These are phyloP conservation scores for Colletotrichum nymphaeae DNA, from an alignment of 2,329 filamentous ascomycete genomes.

Conservation along the genomic window DNA sequence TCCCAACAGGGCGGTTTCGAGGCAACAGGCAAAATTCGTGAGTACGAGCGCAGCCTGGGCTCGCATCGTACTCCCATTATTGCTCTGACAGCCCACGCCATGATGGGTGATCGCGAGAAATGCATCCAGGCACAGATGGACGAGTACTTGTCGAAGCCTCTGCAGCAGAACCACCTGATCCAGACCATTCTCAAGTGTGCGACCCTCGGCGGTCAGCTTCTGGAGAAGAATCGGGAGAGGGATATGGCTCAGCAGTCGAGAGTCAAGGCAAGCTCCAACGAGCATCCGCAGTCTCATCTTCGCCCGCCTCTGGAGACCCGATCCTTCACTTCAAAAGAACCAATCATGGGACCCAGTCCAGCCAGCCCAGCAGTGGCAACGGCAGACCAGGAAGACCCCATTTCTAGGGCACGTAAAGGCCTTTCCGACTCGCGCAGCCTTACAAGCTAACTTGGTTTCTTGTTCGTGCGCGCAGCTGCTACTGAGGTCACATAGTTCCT, in stretches of 20 bases:
- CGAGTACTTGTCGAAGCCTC: constrained; percentile 95
- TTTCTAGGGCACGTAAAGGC: constrained; percentile 62
- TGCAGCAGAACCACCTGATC: constrained; percentile 97
- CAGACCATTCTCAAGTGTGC: constrained; percentile 98
- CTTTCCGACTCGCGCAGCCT: constrained; percentile 53
- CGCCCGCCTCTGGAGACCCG: constrained; percentile 64
- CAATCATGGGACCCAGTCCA: constrained; percentile 62
- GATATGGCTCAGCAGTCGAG: constrained; percentile 65
- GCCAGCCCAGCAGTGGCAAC: constrained; percentile 74
- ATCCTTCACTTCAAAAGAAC: constrained; percentile 76
- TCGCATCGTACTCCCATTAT: constrained; percentile 93
- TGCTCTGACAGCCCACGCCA: constrained; percentile 95
- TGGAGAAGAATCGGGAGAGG: constrained; percentile 79
- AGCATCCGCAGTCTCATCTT: constrained; percentile 49
- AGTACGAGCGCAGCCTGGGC: constrained; percentile 87
- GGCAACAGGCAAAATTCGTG: constrained; percentile 94
- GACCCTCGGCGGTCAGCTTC: constrained; percentile 84
- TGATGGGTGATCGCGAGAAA: constrained; percentile 98
- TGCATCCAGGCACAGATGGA: constrained; percentile 99
- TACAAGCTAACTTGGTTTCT: constrained; percentile 48
- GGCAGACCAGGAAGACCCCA: constrained; percentile 68
- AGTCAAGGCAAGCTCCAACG: constrained; percentile 56
- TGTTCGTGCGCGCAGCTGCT: constrained; percentile 34
- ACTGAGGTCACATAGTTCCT: constrained; percentile 38
- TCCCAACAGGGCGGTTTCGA: constrained; percentile 85